Base-by-base conservation (phyloP, 768 basidiomycete species). In the Galerina sulciceps region DNA sequence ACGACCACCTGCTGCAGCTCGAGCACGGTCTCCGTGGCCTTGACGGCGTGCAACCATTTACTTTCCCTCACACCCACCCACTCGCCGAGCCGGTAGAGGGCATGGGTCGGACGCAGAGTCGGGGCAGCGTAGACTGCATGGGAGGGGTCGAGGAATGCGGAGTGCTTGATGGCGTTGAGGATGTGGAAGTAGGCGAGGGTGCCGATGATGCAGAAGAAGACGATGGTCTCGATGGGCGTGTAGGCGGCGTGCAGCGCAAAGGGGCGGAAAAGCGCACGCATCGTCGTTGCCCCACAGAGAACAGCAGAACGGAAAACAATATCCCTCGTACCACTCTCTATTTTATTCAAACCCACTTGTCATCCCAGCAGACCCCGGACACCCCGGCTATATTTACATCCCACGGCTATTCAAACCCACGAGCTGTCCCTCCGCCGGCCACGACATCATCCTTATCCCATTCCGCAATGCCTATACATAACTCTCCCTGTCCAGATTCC, bases 131-230 rank as follows among this genome's bases (percentile, higher is more conserved):
- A 61, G 14, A 43, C 52, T 61, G 14, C 49, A 35, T 65, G 62
- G 3, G 80, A 68, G 0, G 89, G 79, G 1, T 86, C 85, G 54
- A 94, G 83, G 20, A 94, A 92, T 2, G 91, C 82, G 0, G 91
- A 93, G 67, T 94, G 88, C 67, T 96, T 95, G 69, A 99, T 91
- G 52, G 91, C 91, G 55, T 85, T 85, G 59, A 99, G 84, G 64
- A 97, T 82, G 68, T 96, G 94, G 73, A 99, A 97, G 74, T 99
- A 99, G 46, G 93, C 91, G 51, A 99, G 84, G 0, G 97, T 99
- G 18, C 91, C 90, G 59, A 96, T 72, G 67, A 95, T 86, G 72
- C 88, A 93, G 79, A 93, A 90, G 71, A 87, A 85, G 56, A 97
- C 94, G 62, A 97, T 94, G 8, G 91, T 90, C 69, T 98, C 96